Base-by-base conservation (phyloP, 768 basidiomycete species). In the Strobilomyces dryophilus region DNA sequence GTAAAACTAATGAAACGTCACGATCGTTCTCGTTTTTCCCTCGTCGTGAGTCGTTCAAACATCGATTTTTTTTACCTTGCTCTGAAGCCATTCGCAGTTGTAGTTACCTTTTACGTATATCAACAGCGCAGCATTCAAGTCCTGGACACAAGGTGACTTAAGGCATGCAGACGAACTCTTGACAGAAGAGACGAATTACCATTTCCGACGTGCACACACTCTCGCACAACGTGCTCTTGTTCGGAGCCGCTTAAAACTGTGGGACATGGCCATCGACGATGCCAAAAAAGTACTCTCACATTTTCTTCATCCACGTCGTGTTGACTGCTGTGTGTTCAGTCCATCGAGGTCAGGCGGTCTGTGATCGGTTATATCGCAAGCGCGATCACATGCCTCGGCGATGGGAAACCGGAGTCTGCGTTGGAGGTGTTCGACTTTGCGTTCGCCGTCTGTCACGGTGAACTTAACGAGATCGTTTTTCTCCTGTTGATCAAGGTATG, bases 11-110 rank as follows among this genome's bases (percentile, higher is more conserved):
- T 15, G 11, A 12, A 12, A 35, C 2, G 8, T 39, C 4, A 8
- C 15, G 8, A 14, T 35, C 36, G 1, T 20, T n/a, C 39, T n/a
- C 12, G 6, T n/a, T 37, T 24, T 20, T 2, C 10, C 3, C 1
- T n/a, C n/a, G 18, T 35, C 12, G 54, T 56, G 31, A 56, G 55
- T 32, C n/a, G 0, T 18, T 34, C 6, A 24, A 32, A 8, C 39
- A 39, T 1, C 17, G 3, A 8, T 5, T 20, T 1, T 1, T 0
- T 29, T n/a, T n/a, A n/a, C 15, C 11, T 26, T 15, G 1, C 10
- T n/a, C 39, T 39, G 18, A 20, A 8, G 9, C 8, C 39, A 2
- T 18, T 39, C 17, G 14, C 39, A 39, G 39, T 3, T 5, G 24
- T 14, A 26, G 41, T 14, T 42, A 11, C 24, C 21, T 0, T 26